Evolutionary conservation across 129 eudicot genomes (phyloP), one percentile per base, ranked within the genome.

Genomic region (Lactuca saligna): DNA sequence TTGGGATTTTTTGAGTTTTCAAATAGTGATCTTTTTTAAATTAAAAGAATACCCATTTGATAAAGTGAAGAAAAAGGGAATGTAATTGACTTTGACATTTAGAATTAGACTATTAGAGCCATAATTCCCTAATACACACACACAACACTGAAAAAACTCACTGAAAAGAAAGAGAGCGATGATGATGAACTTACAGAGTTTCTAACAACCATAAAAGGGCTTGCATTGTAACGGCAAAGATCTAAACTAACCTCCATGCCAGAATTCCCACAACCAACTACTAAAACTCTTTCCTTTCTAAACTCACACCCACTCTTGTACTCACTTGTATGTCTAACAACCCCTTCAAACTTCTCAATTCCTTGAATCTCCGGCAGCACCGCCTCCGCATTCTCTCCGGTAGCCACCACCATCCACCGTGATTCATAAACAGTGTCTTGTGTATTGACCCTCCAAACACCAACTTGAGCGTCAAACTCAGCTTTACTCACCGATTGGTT

Each of bases 121-220:
- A 25, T 25, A 25, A 25, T 25, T 25, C 29, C 29, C 29, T 0
- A 25, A 25, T 25, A 25, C 29, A 25, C 29, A 25, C 29, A 25
- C 29, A 25, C 29, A 25, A 25, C 29, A 25, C 29, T 25, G 29
- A 25, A 25, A 25, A 25, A 25, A 25, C 29, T 35, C 38, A 44
- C 3, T 8, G 2, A 10, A 8, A 44, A 3, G 14, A 2, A 10
- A 39, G 44, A 2, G 7, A 5, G 14, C 4, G 10, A 8, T 8
- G 10, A 3, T 83, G 85, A 31, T 75, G 56, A 15, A 59, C 65
- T 44, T 44, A 44, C 50, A 44, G 50, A 44, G 10, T 44, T 44
- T 44, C 50, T 44, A 44, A 44, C 14, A 13, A 44, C 50, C 50
- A 44, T 44, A 44, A 44, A 8, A 0, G 50, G 50, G 50, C 9